Evolutionary conservation across 345 rosid genomes (phyloP).

Genomic region (Aquilaria yunnanensis): DNA sequence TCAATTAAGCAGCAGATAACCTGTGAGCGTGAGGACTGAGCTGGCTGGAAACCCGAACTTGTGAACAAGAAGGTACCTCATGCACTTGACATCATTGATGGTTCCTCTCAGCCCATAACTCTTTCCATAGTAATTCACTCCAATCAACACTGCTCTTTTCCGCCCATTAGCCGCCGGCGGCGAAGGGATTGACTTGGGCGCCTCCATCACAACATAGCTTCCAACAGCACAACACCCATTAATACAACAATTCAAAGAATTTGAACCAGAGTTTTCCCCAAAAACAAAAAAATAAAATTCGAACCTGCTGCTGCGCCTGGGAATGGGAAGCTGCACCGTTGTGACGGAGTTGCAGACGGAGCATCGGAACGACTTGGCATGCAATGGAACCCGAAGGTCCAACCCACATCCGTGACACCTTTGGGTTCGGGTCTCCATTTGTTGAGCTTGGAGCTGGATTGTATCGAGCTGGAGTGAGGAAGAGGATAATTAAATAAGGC

Average conservation of each 20-base stretch:
- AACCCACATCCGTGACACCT: slow-evolving; percentile 46
- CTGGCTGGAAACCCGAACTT: slow-evolving; percentile 39
- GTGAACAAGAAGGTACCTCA: slow-evolving; percentile 41
- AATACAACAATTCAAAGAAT: no score
- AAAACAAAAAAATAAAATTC: not conserved
- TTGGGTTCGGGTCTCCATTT: slow-evolving; percentile 37
- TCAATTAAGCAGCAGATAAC: not conserved
- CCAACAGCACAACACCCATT: not conserved
- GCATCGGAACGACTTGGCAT: slow-evolving; percentile 34
- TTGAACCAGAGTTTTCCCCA: no score
- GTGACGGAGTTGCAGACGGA: not conserved
- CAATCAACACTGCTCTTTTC: slow-evolving; percentile 53
- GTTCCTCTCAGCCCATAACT: slow-evolving; percentile 40
- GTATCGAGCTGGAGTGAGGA: not conserved
- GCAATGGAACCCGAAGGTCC: slow-evolving; percentile 37
- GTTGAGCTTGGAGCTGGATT: not conserved
- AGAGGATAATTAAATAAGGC: not conserved
- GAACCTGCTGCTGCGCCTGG: not conserved
- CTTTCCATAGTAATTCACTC: slow-evolving; percentile 39
- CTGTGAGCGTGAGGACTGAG: slow-evolving; percentile 28
- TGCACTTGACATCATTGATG: slow-evolving; percentile 47
- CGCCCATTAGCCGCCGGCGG: slow-evolving; percentile 23
- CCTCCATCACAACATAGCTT: slow-evolving; percentile 13
- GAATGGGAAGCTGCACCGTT: not conserved
- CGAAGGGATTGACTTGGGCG: slow-evolving; percentile 12